Conservation (phyloP, 73 alveolate genomes). For the Symbiodinium natans region DNA sequence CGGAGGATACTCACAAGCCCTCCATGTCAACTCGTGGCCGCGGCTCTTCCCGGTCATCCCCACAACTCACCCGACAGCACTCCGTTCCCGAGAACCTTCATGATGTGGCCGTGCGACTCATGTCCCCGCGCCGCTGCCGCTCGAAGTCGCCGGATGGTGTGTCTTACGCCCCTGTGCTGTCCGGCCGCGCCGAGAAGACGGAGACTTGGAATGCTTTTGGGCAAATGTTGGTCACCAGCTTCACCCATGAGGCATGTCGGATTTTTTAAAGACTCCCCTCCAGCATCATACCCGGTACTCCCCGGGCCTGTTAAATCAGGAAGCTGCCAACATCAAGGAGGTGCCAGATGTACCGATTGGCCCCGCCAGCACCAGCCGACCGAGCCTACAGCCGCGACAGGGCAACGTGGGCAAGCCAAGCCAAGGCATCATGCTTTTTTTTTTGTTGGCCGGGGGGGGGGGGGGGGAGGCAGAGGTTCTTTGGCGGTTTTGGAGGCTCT, state of each 20-base stretch:
- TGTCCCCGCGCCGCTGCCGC: not conserved
- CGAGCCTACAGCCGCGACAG: not conserved
- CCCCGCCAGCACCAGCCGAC: not conserved
- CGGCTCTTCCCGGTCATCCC: not conserved
- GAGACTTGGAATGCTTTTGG: not conserved
- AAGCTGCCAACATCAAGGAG: not conserved
- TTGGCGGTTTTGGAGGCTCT: not conserved
- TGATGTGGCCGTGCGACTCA: not conserved
- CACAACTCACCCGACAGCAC: not conserved
- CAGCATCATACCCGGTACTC: no score
- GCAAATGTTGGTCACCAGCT: not conserved
- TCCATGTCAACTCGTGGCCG: not conserved
- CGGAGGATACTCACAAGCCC: no score
- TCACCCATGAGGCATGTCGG: no score
- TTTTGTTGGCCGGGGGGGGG: not conserved
- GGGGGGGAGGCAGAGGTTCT: not conserved
- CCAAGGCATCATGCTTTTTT: not conserved
- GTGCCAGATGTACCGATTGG: not conserved
- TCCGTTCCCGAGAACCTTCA: not conserved
- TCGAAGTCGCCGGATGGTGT: not conserved
- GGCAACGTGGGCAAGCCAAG: not conserved
- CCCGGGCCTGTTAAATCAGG: not conserved
- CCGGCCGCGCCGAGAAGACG: not conserved
- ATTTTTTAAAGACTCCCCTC: no score
- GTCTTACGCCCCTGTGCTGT: not conserved